A percentile compares a stretch with the other conserved stretches of the same genome.
Conservation (phyloP, 208 protist species). For the Wallacemonas rigidus region DNA sequence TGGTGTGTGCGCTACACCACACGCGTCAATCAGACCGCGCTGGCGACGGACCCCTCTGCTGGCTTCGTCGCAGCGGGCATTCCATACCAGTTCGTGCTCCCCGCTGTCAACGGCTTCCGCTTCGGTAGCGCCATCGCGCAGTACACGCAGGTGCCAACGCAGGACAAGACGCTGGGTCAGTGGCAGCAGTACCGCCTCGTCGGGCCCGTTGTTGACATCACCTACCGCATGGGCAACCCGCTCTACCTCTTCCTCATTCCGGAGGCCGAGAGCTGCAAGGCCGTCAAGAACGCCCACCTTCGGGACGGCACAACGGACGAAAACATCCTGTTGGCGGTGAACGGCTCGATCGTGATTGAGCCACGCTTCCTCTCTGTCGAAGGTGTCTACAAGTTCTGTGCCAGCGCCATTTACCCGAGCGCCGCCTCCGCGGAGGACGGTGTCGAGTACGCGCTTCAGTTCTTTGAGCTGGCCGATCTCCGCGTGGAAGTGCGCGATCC, state of each 20-base stretch:
- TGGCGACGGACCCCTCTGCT: slow-evolving; percentile 8
- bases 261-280: slow-evolving; percentile 39
- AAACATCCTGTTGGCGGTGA: slow-evolving; percentile 46
- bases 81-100: slow-evolving; percentile 59
- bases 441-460: slow-evolving; percentile 58
- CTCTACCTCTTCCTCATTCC: slow-evolving; percentile 72
- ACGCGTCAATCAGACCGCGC: slow-evolving; percentile 15
- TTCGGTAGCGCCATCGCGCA: slow-evolving; percentile 24
- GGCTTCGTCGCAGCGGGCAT: slow-evolving; percentile 61
- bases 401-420: slow-evolving; percentile 52
- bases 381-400: slow-evolving; percentile 66
- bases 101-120: slow-evolving; percentile 49
- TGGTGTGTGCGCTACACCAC: slow-evolving; percentile 68
- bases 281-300: slow-evolving; percentile 51
- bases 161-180: slow-evolving; percentile 44
- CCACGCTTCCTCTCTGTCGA: slow-evolving; percentile 43
- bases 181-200: slow-evolving; percentile 60
- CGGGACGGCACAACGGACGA: slow-evolving; percentile 34
- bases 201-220: slow-evolving; percentile 59
- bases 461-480: slow-evolving; percentile 52
- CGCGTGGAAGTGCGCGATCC: slow-evolving; percentile 46
- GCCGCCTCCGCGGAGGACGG: slow-evolving; percentile 29
- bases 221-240: slow-evolving; percentile 43
- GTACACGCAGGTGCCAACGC: slow-evolving; percentile 37
- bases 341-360: slow-evolving; percentile 55